Percentiles rank a stretch among this genome's conserved stretches.
Conservation (phyloP, 805 yeast genomes). For the Starmerella vaccinii region DNA sequence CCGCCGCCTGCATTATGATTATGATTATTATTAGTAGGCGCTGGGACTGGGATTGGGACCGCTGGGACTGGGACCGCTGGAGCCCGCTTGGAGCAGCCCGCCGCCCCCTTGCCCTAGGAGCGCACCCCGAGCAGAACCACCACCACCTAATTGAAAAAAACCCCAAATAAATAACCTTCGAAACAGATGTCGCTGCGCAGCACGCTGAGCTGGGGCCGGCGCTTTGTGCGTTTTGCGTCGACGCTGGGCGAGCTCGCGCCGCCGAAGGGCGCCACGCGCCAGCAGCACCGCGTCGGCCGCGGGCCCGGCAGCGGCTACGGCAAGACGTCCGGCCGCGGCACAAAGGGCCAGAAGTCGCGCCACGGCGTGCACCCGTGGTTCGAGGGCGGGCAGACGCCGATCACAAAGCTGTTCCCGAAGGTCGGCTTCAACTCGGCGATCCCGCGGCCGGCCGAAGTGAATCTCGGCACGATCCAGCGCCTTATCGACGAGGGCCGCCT, state of each 20-base stretch:
- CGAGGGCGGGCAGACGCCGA: conserved; percentile 98
- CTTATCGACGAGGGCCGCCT: conserved; percentile 63
- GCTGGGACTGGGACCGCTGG: too few relatives aligned
- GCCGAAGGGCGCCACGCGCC: conserved; percentile 29
- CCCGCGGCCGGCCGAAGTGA: conserved; percentile 39
- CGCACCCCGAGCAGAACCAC: not conserved
- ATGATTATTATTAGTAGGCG: too few relatives aligned
- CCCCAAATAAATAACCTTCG: too few relatives aligned
- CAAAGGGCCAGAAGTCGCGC: conserved; percentile 96
- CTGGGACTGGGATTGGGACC: too few relatives aligned
- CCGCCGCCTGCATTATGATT: too few relatives aligned
- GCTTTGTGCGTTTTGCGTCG: conserved; percentile 15
- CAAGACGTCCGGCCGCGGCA: conserved; percentile 95
- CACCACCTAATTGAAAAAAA: not conserved
- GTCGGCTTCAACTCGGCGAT: conserved; percentile 55
- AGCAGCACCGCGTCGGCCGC: conserved; percentile 67
- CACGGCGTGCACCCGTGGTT: conserved; percentile 84
- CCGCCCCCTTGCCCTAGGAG: not conserved
- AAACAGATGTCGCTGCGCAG: conserved; percentile 5
- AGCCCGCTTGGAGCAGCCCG: too few relatives aligned
- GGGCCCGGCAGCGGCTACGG: conserved; percentile 86
- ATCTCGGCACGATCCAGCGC: conserved; percentile 57
- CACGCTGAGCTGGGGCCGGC: conserved; percentile 14
- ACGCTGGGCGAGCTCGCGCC: conserved; percentile 27
- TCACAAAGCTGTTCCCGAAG: conserved; percentile 73